phyloP scores from a whole-genome alignment of 768 basidiomycete species.

The Filobasidium floriforme region DNA sequence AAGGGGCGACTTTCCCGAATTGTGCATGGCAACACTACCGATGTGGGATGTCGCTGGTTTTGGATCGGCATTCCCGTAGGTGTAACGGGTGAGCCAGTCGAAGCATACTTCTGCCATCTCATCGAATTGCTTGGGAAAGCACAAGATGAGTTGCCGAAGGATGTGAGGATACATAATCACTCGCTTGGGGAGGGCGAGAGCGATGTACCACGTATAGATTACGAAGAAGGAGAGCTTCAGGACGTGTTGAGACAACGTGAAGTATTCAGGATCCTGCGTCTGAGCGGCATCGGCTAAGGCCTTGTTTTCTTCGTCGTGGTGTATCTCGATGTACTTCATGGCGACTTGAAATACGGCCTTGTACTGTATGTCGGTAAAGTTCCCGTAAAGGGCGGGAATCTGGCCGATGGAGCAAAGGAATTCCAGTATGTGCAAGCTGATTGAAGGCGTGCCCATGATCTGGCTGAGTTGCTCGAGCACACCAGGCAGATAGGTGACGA shows the following conservation, averaged over 20 bases:
- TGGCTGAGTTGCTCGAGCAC: slow-evolving; percentile 74
- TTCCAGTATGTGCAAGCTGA: slow-evolving; percentile 93
- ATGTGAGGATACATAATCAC: slow-evolving; percentile 76
- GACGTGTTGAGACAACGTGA: slow-evolving; percentile 79
- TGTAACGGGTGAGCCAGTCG: slow-evolving; percentile 92
- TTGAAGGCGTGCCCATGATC: slow-evolving; percentile 86
- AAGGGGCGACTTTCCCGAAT: slow-evolving; percentile 34
- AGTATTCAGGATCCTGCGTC: slow-evolving; percentile 43
- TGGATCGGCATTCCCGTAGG: slow-evolving; percentile 88
- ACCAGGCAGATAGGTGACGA: slow-evolving; percentile 67
- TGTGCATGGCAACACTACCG: slow-evolving; percentile 67
- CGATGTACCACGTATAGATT: slow-evolving; percentile 91
- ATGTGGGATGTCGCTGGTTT: slow-evolving; percentile 72
- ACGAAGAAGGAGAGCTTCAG: slow-evolving; percentile 80
- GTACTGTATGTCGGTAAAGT: slow-evolving; percentile 83
- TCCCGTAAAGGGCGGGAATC: slow-evolving; percentile 67
- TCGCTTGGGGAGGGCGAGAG: slow-evolving; percentile 71
- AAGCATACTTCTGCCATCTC: slow-evolving; percentile 92
- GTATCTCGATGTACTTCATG: slow-evolving; percentile 73
- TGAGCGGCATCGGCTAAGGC: slow-evolving; percentile 16
- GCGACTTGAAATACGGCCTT: slow-evolving; percentile 92
- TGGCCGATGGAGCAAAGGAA: slow-evolving; percentile 82
- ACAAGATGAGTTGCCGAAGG: slow-evolving; percentile 72
- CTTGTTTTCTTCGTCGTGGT: slow-evolving; percentile 26
- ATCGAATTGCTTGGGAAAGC: slow-evolving; percentile 73